A percentile compares a stretch with the other conserved stretches of the same genome.
Evolutionary conservation across 2,329 filamentous ascomycete genomes (phyloP).

Genomic region (Ophioceras dolichostomum): DNA sequence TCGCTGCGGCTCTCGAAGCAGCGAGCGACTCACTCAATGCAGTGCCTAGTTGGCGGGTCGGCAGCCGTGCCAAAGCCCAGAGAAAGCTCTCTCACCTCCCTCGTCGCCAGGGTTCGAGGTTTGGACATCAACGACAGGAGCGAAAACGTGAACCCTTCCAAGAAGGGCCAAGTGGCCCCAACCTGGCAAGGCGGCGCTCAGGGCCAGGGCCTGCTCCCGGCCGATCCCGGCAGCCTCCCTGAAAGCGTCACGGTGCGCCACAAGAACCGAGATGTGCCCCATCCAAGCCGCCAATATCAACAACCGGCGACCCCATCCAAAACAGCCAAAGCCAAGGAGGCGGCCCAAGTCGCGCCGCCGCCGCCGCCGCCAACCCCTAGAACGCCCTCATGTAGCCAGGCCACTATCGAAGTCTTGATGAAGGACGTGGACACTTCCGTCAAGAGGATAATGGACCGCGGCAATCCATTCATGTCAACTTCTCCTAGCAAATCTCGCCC

Average conservation of each 20-base stretch:
- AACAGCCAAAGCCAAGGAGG: neutral
- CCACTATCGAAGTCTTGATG: neutral
- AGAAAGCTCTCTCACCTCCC: conserved; percentile 29
- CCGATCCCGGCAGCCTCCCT: conserved; percentile 1
- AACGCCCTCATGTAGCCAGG: conserved; percentile 9
- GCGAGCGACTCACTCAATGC: conserved; percentile 7
- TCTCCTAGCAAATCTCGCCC: conserved; percentile 27
- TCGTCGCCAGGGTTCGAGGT: conserved; percentile 17
- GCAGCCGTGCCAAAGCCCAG: conserved; percentile 12
- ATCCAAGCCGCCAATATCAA: neutral
- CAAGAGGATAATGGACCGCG: conserved; percentile 5
- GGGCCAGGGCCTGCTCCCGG: conserved; percentile 9
- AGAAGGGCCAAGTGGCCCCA: conserved; percentile 35
- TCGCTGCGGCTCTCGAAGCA: conserved; percentile 10
- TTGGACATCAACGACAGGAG: conserved; percentile 25
- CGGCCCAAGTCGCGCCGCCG: neutral
- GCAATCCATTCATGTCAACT: conserved; percentile 17
- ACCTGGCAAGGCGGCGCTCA: conserved; percentile 8
- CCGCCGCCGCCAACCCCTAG: conserved; percentile 14
- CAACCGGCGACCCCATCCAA: neutral
- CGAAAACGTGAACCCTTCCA: conserved; percentile 4
- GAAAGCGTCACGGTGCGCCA: conserved; percentile 17
- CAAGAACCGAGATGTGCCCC: conserved; percentile 10
- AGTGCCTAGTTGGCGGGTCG: neutral
- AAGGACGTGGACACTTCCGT: conserved; percentile 13